These are phyloP conservation scores for Chaetomium tenue DNA, from an alignment of 495 filamentous ascomycete species.

Conservation along the genomic window DNA sequence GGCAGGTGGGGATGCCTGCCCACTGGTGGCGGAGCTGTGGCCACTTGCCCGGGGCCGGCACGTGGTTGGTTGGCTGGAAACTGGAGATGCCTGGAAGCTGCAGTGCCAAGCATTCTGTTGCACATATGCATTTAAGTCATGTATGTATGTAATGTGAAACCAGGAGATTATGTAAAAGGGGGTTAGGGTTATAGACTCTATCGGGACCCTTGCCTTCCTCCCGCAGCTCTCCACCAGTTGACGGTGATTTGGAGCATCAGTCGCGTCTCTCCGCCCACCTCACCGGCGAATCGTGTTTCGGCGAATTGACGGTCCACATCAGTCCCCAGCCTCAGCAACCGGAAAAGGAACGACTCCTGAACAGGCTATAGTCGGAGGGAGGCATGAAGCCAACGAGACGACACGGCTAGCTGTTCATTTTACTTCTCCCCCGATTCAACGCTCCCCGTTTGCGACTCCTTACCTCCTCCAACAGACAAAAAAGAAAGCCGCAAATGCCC, in stretches of 20 bases:
- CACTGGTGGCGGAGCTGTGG: constrained; percentile 20
- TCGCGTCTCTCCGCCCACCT: constrained; percentile 18
- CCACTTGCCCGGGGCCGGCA: constrained; percentile 15
- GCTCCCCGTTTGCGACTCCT: no score
- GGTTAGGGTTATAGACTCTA: constrained; percentile 15
- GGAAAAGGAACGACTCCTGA: not conserved
- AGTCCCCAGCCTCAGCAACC: not conserved
- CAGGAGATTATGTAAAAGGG: not conserved
- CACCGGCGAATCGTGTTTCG: constrained; percentile 18
- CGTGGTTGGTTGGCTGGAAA: constrained; percentile 10
- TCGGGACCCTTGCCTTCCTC: constrained; percentile 6
- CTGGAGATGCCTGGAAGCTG: not conserved
- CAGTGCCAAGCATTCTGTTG: not conserved
- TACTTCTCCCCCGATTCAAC: not conserved
- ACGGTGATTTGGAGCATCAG: constrained; percentile 10
- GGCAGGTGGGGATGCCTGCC: constrained; percentile 17
- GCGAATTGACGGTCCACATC: constrained; percentile 18
- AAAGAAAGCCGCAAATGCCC: constrained; percentile 20
- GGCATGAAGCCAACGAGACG: no score
- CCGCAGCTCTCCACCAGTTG: not conserved
- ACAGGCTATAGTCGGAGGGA: not conserved
- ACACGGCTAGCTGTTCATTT: not conserved
- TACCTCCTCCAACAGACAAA: not conserved
- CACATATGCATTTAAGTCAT: no score
- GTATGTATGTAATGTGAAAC: no score